A percentile compares a stretch with the other conserved stretches of the same genome.
Evolutionary conservation across 2,329 filamentous ascomycete genomes (phyloP).

Genomic region (Microdochium nivale): DNA sequence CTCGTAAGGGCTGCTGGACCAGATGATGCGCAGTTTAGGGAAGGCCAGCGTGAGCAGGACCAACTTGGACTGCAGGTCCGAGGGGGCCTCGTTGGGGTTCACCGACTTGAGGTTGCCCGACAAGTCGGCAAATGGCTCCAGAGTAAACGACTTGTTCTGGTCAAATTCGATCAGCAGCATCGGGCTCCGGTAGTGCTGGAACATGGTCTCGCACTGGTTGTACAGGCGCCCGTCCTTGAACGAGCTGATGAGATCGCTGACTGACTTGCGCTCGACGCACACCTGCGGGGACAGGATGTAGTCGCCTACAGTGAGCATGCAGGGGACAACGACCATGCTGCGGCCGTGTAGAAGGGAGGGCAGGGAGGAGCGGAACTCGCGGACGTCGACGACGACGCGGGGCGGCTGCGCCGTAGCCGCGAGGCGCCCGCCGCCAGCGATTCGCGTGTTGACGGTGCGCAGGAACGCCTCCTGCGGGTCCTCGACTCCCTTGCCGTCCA

Average conservation of each 20-base stretch:
- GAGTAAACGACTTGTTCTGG: constrained; percentile 92
- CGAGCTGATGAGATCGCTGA: constrained; percentile 83
- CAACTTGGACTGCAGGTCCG: constrained; percentile 83
- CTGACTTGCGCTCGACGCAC: constrained; percentile 89
- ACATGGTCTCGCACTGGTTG: constrained; percentile 89
- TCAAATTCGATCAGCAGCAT: constrained; percentile 98
- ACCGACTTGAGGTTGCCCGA: constrained; percentile 54
- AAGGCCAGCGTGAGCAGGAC: constrained; percentile 90
- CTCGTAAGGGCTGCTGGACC: constrained; percentile 88
- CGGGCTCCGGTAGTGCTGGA: constrained; percentile 79
- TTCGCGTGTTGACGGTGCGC: constrained; percentile 91
- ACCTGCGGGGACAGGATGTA: constrained; percentile 89
- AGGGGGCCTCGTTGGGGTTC: constrained; percentile 48
- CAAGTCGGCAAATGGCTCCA: constrained; percentile 70
- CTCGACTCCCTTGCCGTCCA: constrained; percentile 58
- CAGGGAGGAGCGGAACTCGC: constrained; percentile 88
- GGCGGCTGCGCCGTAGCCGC: constrained; percentile 79
- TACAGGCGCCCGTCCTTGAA: constrained; percentile 89
- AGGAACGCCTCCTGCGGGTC: constrained; percentile 89
- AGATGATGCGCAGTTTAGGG: constrained; percentile 81
- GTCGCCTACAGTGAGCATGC: constrained; percentile 93
- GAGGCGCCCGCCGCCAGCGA: constrained; percentile 84
- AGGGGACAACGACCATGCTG: constrained; percentile 81
- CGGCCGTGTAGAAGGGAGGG: constrained; percentile 86
- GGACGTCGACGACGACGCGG: constrained; percentile 87